These are phyloP conservation scores for Dipteronia sinensis DNA, from an alignment of 345 rosid genomes.

Conservation along the genomic window DNA sequence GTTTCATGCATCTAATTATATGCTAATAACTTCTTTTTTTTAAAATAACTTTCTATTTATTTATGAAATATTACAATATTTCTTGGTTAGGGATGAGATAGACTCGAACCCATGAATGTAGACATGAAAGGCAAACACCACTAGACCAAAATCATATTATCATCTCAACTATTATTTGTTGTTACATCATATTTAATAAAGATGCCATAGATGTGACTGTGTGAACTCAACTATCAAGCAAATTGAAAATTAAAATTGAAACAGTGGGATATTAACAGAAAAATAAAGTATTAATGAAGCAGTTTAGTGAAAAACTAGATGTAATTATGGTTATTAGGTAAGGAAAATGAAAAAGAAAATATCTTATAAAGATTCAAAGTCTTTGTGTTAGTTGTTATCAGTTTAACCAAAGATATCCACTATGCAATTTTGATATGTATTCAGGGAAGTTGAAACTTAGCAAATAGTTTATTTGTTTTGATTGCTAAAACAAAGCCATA, in stretches of 20 bases:
- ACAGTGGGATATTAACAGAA: not conserved
- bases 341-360: not conserved
- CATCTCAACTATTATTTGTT: no score
- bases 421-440: constrained; percentile 4
- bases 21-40: not conserved
- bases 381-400: constrained; percentile 33
- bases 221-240: no score
- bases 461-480: not conserved
- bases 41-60: not conserved
- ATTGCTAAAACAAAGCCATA: not conserved
- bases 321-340: constrained; percentile 7
- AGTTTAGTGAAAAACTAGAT: not conserved
- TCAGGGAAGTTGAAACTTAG: not conserved
- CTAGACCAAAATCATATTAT: no score
- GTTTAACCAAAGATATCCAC: constrained; percentile 33
- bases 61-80: no score
- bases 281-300: not conserved
- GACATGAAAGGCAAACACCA: no score
- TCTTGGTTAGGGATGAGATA: no score
- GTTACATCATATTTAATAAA: no score
- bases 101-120: no score
- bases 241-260: no score
- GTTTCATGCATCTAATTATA: constrained; percentile 1
- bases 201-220: not conserved
- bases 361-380: constrained; percentile 4